Conservation (phyloP, 2,329 filamentous ascomycete species). For the Pleurostoma richardsiae region DNA sequence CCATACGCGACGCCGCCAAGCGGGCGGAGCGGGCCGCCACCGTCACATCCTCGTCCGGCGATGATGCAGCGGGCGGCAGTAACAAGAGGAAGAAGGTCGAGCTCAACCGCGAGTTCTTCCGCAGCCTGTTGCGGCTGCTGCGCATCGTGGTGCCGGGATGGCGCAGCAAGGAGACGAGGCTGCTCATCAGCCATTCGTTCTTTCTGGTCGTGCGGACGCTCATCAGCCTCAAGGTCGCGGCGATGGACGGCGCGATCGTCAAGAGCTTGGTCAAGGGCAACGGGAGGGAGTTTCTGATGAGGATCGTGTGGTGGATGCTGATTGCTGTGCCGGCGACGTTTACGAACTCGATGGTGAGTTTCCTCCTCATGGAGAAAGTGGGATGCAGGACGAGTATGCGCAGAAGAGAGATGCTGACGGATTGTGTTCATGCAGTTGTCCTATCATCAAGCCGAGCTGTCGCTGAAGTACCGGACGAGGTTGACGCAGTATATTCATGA, state of each 20-base stretch:
- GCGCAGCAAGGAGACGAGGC: conserved; percentile 79
- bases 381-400: no score
- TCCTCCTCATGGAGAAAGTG: not conserved
- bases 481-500: conserved; percentile 94
- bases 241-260: conserved; percentile 90
- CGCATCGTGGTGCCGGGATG: conserved; percentile 88
- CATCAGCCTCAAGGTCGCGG: conserved; percentile 92
- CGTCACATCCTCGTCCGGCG: conserved; percentile 32
- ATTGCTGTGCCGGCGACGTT: conserved; percentile 95
- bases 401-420: no score
- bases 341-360: conserved; percentile 91
- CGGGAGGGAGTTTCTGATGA: conserved; percentile 81
- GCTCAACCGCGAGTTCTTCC: conserved; percentile 78
- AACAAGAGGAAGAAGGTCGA: conserved; percentile 74
- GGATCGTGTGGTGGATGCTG: conserved; percentile 97
- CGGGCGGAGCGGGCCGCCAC: conserved; percentile 43
- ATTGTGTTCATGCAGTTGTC: conserved; percentile 58
- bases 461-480: conserved; percentile 85
- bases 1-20: conserved; percentile 59
- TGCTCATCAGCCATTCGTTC: conserved; percentile 86
- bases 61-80: conserved; percentile 19
- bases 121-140: conserved; percentile 70
- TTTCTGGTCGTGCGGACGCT: conserved; percentile 88
- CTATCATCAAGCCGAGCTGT: conserved; percentile 93
- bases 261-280: conserved; percentile 88